Percentiles rank a stretch among this genome's conserved stretches.
phyloP scores from a whole-genome alignment of 352 stramenopile species.

The Phytophthora aleatoria region DNA sequence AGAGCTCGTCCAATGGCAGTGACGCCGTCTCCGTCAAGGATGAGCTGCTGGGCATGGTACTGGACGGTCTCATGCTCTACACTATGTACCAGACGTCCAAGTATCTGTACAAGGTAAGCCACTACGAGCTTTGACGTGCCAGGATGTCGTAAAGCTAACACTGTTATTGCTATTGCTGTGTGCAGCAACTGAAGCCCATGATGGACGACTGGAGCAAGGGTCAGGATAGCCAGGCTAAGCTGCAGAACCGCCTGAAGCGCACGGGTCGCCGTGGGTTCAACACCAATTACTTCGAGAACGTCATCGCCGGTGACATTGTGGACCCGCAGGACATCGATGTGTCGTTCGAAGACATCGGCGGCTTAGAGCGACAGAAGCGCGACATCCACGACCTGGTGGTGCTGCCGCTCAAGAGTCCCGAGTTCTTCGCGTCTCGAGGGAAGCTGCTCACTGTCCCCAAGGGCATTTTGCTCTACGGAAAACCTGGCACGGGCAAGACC shows the following conservation, averaged over 20 bases:
- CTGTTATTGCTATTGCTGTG: neutral
- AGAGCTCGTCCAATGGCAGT: slow-evolving; percentile 9
- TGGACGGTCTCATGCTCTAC: slow-evolving; percentile 85
- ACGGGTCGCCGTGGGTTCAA: slow-evolving; percentile 70
- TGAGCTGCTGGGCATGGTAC: slow-evolving; percentile 70
- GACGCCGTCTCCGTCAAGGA: slow-evolving; percentile 48
- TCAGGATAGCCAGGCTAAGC: slow-evolving; percentile 65
- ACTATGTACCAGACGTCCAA: slow-evolving; percentile 83
- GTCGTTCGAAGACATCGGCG: slow-evolving; percentile 95
- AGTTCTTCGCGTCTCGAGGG: slow-evolving; percentile 90
- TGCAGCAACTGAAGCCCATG: slow-evolving; percentile 78
- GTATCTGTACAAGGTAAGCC: slow-evolving; percentile 79
- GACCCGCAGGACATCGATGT: slow-evolving; percentile 93
- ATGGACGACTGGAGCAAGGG: slow-evolving; percentile 79
- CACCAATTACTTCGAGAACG: slow-evolving; percentile 89
- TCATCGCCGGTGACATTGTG: slow-evolving; percentile 95
- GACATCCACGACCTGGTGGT: slow-evolving; percentile 97
- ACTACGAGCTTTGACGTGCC: neutral
- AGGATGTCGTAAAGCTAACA: slow-evolving; percentile 2
- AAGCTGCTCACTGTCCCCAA: slow-evolving; percentile 90
- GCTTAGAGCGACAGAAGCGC: slow-evolving; percentile 95
- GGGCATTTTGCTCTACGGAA: slow-evolving; percentile 85
- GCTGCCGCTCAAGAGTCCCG: slow-evolving; percentile 89
- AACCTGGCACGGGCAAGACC: slow-evolving; percentile 90
- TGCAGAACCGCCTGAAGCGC: slow-evolving; percentile 73